Evolutionary conservation across 2,329 filamentous ascomycete genomes (phyloP).

Genomic region (Clarireedia hainanense): DNA sequence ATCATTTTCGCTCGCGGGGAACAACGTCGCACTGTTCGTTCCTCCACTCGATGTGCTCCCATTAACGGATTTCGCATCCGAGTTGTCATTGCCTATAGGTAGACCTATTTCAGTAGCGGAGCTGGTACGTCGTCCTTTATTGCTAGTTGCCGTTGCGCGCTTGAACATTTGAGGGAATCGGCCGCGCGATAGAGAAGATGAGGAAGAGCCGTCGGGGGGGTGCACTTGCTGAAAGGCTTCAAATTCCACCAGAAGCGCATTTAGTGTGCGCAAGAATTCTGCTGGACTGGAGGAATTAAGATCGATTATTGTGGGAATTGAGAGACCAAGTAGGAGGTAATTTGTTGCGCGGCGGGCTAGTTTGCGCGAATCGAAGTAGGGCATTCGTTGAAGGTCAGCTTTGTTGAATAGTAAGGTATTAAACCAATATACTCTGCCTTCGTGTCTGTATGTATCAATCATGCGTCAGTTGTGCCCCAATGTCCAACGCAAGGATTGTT

Average conservation of each 20-base stretch:
- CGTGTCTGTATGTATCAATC: slow-evolving; percentile 53
- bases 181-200: slow-evolving; percentile 62
- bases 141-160: slow-evolving; percentile 42
- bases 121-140: slow-evolving; percentile 50
- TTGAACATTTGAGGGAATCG: slow-evolving; percentile 81
- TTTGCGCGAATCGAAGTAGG: slow-evolving; percentile 78
- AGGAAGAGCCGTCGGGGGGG: slow-evolving; percentile 61
- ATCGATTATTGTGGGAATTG: slow-evolving; percentile 82
- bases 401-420: slow-evolving; percentile 92
- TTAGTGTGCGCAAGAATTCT: slow-evolving; percentile 82
- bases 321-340: slow-evolving; percentile 86
- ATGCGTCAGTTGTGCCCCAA: background rate
- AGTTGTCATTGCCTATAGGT: slow-evolving; percentile 40
- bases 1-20: slow-evolving; percentile 54
- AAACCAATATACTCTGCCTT: slow-evolving; percentile 95
- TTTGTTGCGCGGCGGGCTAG: slow-evolving; percentile 87
- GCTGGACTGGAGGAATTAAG: slow-evolving; percentile 70
- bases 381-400: slow-evolving; percentile 68
- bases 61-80: slow-evolving; percentile 38
- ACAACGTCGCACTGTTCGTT: slow-evolving; percentile 30
- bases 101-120: slow-evolving; percentile 52
- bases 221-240: slow-evolving; percentile 88
- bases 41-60: slow-evolving; percentile 33
- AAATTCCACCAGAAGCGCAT: slow-evolving; percentile 81
- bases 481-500: background rate